Evolutionary conservation across 1,139 yeast species (phyloP), one percentile per base, ranked within the genome.

Genomic region (Magnusiomyces tetraspermus): DNA sequence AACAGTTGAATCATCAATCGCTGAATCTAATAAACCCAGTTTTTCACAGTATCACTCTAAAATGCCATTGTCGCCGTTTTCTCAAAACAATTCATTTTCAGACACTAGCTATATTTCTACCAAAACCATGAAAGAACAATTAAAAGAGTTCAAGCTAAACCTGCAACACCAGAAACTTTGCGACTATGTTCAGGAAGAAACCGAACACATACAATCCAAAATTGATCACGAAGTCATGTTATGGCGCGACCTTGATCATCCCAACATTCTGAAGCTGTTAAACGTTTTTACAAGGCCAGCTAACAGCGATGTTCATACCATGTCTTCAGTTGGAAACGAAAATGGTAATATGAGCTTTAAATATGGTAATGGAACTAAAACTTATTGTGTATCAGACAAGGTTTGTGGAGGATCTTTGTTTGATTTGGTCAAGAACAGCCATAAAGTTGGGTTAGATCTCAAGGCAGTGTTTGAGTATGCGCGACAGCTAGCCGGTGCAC

Each of bases 381-480:
- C 83, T 40, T 89, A 85, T 66, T 83, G 95, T 62, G 71, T 89
- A 43, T 85, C 88, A 57, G 77, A 82, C 47, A 72, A 81, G 56
- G 78, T 85, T n/a, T 74, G 76, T 57, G 92, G 89, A 28, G 97
- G 97, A 0, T 85, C 96, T 0, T 68, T 90, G 42, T 88, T 83
- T 64, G 96, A 89, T 57, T 66, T 83, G 37, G 94, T 87, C 3
- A 61, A 61, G 74, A 31, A 82, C 86, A 53, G 59, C 36, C 55
- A 65, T 23, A 58, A 58, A 24, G 51, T 54, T 10, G 51, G 56
- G 2, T 33, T 55, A 24, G 50, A 57, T 10, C 37, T 51, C n/a
- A 40, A 43, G 10, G 53, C 64, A 38, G 70, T 69, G 10, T 59
- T 60, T 28, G 60, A 60, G n/a, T 77, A 76, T 58, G 64, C 78